These are phyloP conservation scores for Neofusicoccum ribis DNA, from an alignment of 2,329 filamentous ascomycete species.

Conservation along the genomic window DNA sequence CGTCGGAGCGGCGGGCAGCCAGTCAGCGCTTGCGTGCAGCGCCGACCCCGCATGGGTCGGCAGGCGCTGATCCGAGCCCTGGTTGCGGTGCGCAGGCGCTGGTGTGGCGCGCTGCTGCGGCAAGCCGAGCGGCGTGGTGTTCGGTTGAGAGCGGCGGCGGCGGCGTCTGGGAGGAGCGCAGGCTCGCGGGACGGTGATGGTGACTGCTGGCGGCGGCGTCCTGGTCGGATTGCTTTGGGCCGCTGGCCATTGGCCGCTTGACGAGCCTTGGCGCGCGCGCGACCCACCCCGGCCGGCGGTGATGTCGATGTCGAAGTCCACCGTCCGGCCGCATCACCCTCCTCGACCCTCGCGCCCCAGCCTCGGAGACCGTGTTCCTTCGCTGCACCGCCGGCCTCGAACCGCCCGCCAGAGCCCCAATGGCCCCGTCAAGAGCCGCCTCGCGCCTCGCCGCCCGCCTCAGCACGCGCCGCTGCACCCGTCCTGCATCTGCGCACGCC, in stretches of 20 bases:
- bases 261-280: not conserved
- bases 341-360: not conserved
- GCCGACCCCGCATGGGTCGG: not conserved
- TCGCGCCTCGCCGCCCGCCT: not conserved
- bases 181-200: not conserved
- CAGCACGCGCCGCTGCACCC: conserved; percentile 9
- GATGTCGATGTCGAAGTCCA: not conserved
- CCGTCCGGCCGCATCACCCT: not conserved
- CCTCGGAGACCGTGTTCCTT: not conserved
- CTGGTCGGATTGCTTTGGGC: not conserved
- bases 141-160: not conserved
- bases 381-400: not conserved
- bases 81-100: not conserved
- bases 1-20: not conserved
- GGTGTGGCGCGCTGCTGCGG: not conserved
- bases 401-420: conserved; percentile 2
- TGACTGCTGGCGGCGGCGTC: not conserved
- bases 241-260: not conserved
- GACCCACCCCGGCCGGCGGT: not conserved
- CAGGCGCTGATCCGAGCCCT: conserved; percentile 1
- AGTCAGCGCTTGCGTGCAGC: not conserved
- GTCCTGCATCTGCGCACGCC: not conserved
- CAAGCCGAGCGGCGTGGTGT: not conserved
- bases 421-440: conserved; percentile 12
- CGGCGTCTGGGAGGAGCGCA: not conserved